phyloP scores from a whole-genome alignment of 768 basidiomycete genomes.

The Pulveroboletus ravenelii region DNA sequence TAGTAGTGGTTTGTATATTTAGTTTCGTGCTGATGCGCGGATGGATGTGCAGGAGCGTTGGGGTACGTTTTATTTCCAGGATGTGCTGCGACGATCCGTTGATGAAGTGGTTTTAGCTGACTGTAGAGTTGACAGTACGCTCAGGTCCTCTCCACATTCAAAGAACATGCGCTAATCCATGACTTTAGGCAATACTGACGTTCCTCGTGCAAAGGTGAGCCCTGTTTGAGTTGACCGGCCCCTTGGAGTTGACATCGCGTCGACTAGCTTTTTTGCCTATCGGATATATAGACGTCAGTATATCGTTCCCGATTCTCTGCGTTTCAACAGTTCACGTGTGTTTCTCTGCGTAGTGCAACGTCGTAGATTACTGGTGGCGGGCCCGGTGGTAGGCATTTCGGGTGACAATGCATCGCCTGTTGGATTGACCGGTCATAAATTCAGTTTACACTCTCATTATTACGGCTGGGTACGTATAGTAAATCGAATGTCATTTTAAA shows the following conservation, averaged over 20 bases:
- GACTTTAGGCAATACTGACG: constrained; percentile 21
- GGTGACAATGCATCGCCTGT: neutral
- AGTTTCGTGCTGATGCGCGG: neutral
- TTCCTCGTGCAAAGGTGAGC: constrained; percentile 23
- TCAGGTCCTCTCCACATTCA: neutral
- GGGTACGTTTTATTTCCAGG: constrained; percentile 11
- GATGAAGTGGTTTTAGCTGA: constrained; percentile 8
- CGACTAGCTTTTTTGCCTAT: constrained; percentile 22
- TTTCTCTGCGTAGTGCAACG: constrained; percentile 10
- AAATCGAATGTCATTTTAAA: too few relatives aligned
- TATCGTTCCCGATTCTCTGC: neutral
- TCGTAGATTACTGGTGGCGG: constrained; percentile 10
- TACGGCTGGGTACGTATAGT: constrained; percentile 15
- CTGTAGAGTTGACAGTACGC: constrained; percentile 21
- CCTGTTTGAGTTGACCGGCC: accelerated
- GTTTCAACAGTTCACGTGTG: neutral
- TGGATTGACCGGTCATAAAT: neutral
- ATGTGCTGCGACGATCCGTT: neutral
- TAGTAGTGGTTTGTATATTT: neutral
- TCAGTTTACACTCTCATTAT: constrained; percentile 13
- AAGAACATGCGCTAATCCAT: neutral
- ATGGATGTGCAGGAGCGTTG: constrained; percentile 17
- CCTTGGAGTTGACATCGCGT: neutral
- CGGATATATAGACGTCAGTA: constrained; percentile 23
- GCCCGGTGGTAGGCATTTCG: constrained; percentile 12